Base-by-base conservation (phyloP, 2,329 filamentous ascomycete species). In the Exophiala alcalophila region DNA sequence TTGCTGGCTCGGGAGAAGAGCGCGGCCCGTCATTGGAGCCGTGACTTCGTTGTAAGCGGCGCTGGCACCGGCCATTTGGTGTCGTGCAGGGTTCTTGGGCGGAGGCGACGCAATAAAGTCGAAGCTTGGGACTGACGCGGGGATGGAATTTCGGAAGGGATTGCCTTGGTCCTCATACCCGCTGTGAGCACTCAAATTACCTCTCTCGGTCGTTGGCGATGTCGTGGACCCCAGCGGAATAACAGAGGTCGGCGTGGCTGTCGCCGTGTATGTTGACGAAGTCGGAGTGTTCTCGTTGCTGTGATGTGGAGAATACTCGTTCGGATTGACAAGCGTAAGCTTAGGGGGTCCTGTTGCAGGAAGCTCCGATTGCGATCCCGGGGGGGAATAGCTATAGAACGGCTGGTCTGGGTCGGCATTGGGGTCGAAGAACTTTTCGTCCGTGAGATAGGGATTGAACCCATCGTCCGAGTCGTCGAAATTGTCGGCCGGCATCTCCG, bases 1-100 rank as follows among this genome's bases (percentile, higher is more conserved):
- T 42, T 65, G 59, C 32, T 61, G 61, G 39, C 57, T 61, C 23
- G 61, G 57, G 21, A 63, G 55, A 8, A 60, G 54, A 14, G 61
- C 62, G 20, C 52, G 56, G 14, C 56, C 60, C 31, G 45, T 49
- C 18, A 43, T 28, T 43, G 40, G 23, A 23, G 32, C 40, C 5
- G 44, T 49, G 11, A 49, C 42, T 31, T 47, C 34, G 23, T 40
- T 37, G 36, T 31, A 48, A 1, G 47, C 25, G 29, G 54, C 47
- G 20, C 42, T 43, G 14, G 42, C 39, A 12, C 26, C 28, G 9
- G 48, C 31, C 36, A 46, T 47, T 34, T 44, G 45, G 16, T 52
- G 41, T 11, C 49, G 44, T 8, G 32, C 29, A 14, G 44, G 30
- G 41, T 26, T 41, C 30, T 32, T 24, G 28, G 41, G 33, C 23